phyloP scores from a whole-genome alignment of 2,329 filamentous ascomycete genomes.

The Blastomyces emzantsi region DNA sequence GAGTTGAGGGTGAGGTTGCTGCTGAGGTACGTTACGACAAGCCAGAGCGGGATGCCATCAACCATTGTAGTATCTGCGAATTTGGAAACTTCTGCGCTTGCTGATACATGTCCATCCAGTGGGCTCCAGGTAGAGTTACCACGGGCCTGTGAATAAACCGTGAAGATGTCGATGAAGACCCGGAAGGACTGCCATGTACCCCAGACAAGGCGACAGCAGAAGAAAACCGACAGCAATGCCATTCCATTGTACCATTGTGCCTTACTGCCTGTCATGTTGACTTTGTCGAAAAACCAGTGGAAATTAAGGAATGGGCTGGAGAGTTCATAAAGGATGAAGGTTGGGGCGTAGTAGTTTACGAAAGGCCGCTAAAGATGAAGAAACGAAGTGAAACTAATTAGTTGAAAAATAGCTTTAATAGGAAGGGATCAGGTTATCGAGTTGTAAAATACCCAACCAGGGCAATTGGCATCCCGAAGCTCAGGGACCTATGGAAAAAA shows the following conservation, averaged over 20 bases:
- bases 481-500: constrained; percentile 9
- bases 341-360: constrained; percentile 55
- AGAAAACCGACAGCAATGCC: constrained; percentile 50
- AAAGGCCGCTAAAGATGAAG: constrained; percentile 47
- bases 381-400: not conserved
- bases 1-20: constrained; percentile 53
- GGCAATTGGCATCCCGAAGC: not conserved
- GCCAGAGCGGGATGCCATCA: constrained; percentile 46
- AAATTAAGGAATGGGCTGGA: constrained; percentile 58
- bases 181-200: constrained; percentile 50
- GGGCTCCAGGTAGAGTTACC: constrained; percentile 26
- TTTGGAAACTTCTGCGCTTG: constrained; percentile 41
- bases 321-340: constrained; percentile 60
- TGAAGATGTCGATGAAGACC: constrained; percentile 53
- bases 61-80: constrained; percentile 36
- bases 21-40: constrained; percentile 49
- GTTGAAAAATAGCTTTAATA: not conserved
- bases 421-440: not conserved
- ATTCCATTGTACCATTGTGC: constrained; percentile 57
- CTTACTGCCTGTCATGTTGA: constrained; percentile 53
- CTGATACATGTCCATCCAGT: constrained; percentile 27
- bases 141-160: constrained; percentile 38
- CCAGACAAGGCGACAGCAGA: constrained; percentile 54
- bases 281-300: constrained; percentile 62
- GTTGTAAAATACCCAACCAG: constrained; percentile 3